phyloP scores from a whole-genome alignment of 306 rosid genomes.

The Potentilla sterilis region DNA sequence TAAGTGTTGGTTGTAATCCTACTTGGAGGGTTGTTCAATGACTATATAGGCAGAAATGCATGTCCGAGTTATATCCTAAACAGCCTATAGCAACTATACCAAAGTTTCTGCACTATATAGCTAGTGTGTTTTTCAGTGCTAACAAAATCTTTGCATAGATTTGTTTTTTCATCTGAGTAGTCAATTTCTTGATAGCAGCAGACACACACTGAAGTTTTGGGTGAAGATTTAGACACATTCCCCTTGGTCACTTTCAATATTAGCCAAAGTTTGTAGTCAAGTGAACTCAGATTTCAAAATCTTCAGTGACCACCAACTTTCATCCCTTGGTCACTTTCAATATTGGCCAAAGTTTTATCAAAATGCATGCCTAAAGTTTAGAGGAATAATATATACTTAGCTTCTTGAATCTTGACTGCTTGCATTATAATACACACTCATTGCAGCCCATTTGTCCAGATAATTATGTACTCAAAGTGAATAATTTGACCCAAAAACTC shows the following conservation, averaged over 20 bases:
- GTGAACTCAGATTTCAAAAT: background rate
- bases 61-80: background rate
- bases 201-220: background rate
- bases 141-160: background rate
- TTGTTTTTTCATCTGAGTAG: background rate
- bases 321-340: background rate
- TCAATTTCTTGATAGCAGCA: background rate
- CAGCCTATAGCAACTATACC: background rate
- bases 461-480: background rate
- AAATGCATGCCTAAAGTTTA: background rate
- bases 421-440: background rate
- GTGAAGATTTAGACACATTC: background rate
- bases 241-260: background rate
- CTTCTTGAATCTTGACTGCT: background rate
- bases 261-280: background rate
- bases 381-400: background rate
- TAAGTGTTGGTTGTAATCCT: background rate
- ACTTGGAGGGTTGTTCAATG: background rate
- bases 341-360: too few species aligned
- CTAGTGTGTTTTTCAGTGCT: background rate
- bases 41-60: background rate
- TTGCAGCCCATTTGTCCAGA: background rate
- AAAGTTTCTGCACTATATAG: background rate
- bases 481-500: conserved; percentile 5
- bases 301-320: background rate